Conservation (phyloP, 768 basidiomycete species). For the Lactifluus volemus region DNA sequence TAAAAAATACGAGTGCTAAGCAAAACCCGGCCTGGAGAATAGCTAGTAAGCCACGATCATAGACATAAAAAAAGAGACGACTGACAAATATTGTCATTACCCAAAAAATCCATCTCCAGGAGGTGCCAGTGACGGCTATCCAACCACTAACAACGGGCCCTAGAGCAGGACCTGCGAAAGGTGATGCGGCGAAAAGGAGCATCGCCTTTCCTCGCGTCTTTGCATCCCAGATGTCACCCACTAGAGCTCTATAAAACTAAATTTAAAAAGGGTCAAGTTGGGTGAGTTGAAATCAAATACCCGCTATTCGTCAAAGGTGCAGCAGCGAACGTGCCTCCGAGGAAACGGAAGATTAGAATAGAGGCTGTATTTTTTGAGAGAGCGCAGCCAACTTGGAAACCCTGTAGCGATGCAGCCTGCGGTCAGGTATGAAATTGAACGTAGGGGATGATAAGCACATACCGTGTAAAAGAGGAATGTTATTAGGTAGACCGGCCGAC, state of each 20-base stretch:
- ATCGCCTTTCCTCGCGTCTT: constrained; percentile 55
- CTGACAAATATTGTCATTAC: constrained; percentile 48
- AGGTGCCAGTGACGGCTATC: constrained; percentile 28
- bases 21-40: constrained; percentile 38
- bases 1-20: constrained; percentile 40
- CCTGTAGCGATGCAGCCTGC: constrained; percentile 24
- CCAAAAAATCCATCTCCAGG: constrained; percentile 66
- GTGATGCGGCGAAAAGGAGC: constrained; percentile 52
- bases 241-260: constrained; percentile 33
- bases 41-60: background rate
- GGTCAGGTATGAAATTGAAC: background rate
- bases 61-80: background rate
- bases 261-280: background rate
- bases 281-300: constrained; percentile 27
- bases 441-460: constrained; percentile 9
- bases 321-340: constrained; percentile 63
- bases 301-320: constrained; percentile 63
- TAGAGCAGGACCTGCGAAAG: constrained; percentile 57
- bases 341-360: constrained; percentile 59
- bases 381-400: constrained; percentile 57
- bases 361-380: constrained; percentile 51
- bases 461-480: constrained; percentile 51
- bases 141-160: constrained; percentile 29
- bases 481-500: constrained; percentile 48
- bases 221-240: constrained; percentile 57